These are phyloP conservation scores for Fusarium gaditjirri DNA, from an alignment of 2,329 filamentous ascomycete species.

Conservation along the genomic window DNA sequence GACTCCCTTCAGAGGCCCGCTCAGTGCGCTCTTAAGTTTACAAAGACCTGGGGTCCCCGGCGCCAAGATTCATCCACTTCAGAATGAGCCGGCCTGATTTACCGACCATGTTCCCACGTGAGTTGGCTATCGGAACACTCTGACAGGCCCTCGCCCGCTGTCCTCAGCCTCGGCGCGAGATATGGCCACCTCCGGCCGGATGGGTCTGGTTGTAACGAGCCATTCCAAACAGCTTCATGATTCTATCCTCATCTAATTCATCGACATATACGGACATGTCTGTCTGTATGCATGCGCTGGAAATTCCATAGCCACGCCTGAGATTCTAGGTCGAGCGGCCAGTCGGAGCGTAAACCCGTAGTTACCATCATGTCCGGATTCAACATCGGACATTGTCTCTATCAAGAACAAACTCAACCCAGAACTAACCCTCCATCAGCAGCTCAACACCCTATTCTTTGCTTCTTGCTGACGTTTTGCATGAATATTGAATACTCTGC, in stretches of 20 bases:
- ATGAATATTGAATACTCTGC: constrained; percentile 15
- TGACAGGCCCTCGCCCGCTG: constrained; percentile 1
- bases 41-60: constrained; percentile 6
- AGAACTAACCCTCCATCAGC: constrained; percentile 23
- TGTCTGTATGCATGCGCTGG: neutral
- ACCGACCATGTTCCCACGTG: constrained; percentile 23
- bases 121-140: constrained; percentile 24
- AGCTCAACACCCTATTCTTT: constrained; percentile 22
- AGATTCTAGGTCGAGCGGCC: constrained; percentile 12
- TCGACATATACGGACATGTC: neutral
- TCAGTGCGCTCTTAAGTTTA: neutral
- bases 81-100: constrained; percentile 18
- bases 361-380: constrained; percentile 14
- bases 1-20: neutral
- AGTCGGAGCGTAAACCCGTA: constrained; percentile 24
- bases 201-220: constrained; percentile 10
- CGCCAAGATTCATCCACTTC: constrained; percentile 27
- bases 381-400: constrained; percentile 20
- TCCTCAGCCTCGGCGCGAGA: constrained; percentile 16
- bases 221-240: constrained; percentile 11
- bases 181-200: constrained; percentile 8
- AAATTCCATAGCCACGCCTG: constrained; percentile 12
- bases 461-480: constrained; percentile 11
- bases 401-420: constrained; percentile 26
- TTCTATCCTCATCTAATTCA: neutral